Conservation (phyloP, 768 basidiomycete species). For the Rhodotorula paludigena region DNA sequence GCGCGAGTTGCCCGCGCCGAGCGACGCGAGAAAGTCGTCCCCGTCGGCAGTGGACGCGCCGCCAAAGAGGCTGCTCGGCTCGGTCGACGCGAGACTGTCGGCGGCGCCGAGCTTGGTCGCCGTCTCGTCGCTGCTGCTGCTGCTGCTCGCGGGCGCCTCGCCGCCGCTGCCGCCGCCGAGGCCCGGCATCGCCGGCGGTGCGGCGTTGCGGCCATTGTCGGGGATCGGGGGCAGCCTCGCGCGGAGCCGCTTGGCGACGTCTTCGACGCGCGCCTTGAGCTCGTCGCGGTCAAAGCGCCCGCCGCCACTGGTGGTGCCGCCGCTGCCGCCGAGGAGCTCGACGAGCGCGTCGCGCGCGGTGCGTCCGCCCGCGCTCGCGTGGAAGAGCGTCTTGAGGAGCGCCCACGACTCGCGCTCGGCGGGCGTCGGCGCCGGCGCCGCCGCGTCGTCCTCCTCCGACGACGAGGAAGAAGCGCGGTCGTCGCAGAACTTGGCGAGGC, state of each 20-base stretch:
- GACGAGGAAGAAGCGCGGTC: constrained; percentile 50
- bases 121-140: constrained; percentile 65
- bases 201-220: constrained; percentile 50
- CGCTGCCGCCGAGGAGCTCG: constrained; percentile 61
- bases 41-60: constrained; percentile 45
- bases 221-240: constrained; percentile 40
- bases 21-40: constrained; percentile 75
- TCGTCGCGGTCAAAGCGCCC: constrained; percentile 72
- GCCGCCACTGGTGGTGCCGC: not conserved
- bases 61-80: constrained; percentile 48
- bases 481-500: constrained; percentile 66
- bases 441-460: constrained; percentile 20
- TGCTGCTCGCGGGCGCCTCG: constrained; percentile 47
- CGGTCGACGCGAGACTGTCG: constrained; percentile 19
- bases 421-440: not conserved
- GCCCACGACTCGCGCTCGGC: constrained; percentile 39
- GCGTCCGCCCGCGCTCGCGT: constrained; percentile 59
- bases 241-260: constrained; percentile 72
- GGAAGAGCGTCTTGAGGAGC: constrained; percentile 69
- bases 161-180: constrained; percentile 46
- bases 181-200: constrained; percentile 23
- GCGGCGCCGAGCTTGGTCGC: constrained; percentile 81
- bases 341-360: constrained; percentile 53
- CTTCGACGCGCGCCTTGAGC: constrained; percentile 68
- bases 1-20: constrained; percentile 52